Percentiles rank a stretch among this genome's conserved stretches.
phyloP scores from a whole-genome alignment of 2,329 filamentous ascomycete genomes.

The Colletotrichum spinosum region DNA sequence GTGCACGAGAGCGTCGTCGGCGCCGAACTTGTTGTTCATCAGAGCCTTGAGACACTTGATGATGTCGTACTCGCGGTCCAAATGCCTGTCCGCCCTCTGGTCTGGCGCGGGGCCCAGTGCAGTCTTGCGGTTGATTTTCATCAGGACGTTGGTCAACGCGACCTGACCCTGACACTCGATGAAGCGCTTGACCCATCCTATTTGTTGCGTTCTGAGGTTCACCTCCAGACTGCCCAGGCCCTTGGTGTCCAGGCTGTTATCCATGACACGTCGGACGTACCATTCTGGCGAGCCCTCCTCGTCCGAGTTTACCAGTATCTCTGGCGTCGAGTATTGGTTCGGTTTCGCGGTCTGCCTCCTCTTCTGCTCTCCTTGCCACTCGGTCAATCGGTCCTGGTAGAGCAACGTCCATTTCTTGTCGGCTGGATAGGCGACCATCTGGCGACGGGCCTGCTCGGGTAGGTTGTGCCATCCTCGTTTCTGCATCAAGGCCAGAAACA shows the following conservation, averaged over 20 bases:
- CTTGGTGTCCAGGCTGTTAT: slow-evolving; percentile 92
- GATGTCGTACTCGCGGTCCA: slow-evolving; percentile 95
- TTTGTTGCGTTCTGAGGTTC: slow-evolving; percentile 94
- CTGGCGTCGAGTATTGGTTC: slow-evolving; percentile 72
- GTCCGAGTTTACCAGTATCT: slow-evolving; percentile 82
- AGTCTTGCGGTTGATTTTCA: slow-evolving; percentile 92
- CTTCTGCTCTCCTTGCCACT: slow-evolving; percentile 95
- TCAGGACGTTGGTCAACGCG: slow-evolving; percentile 90
- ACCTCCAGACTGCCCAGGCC: slow-evolving; percentile 93
- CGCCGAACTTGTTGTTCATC: slow-evolving; percentile 99
- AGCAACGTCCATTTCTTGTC: slow-evolving; percentile 98
- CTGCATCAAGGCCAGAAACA: slow-evolving; percentile 95
- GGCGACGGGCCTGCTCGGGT: slow-evolving; percentile 91
- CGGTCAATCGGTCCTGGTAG: slow-evolving; percentile 92
- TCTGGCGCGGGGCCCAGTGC: slow-evolving; percentile 74
- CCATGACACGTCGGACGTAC: slow-evolving; percentile 97
- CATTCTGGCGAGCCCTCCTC: slow-evolving; percentile 97
- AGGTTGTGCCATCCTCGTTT: slow-evolving; percentile 98
- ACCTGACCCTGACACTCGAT: slow-evolving; percentile 98
- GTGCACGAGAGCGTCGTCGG: slow-evolving; percentile 92
- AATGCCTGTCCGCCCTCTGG: slow-evolving; percentile 76
- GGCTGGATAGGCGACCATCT: slow-evolving; percentile 96
- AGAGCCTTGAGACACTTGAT: slow-evolving; percentile 96
- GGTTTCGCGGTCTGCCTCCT: slow-evolving; percentile 80
- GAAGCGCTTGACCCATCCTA: slow-evolving; percentile 96